Percentiles rank a stretch among this genome's conserved stretches.
Evolutionary conservation across 768 basidiomycete species (phyloP).

Genomic region (Amanita polypyramis): DNA sequence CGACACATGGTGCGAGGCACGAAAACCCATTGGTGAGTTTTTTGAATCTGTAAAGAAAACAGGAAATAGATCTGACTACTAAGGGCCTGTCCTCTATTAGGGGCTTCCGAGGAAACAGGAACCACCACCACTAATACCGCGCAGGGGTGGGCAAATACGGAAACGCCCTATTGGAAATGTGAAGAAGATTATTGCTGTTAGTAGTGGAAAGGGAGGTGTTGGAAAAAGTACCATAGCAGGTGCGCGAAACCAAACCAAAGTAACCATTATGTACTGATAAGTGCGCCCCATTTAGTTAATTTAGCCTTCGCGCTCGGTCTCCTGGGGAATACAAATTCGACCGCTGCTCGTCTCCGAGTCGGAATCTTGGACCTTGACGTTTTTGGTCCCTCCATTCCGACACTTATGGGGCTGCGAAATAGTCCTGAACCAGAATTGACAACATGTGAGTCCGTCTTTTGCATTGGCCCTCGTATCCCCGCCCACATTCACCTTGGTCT

Average conservation of each 20-base stretch:
- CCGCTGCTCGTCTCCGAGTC: constrained; percentile 44
- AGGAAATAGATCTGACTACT: not conserved
- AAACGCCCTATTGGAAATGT: constrained; percentile 63
- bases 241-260: constrained; percentile 21
- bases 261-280: not conserved
- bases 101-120: constrained; percentile 1
- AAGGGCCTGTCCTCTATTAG: not conserved
- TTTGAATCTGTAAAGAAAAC: not conserved
- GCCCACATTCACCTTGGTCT: not conserved
- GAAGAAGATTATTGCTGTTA: constrained; percentile 71
- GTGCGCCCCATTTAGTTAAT: constrained; percentile 42
- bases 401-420: constrained; percentile 79
- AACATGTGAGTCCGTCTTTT: constrained; percentile 32
- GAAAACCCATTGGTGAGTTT: constrained; percentile 5
- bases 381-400: constrained; percentile 91
- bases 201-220: constrained; percentile 92
- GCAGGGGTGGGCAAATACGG: constrained; percentile 39
- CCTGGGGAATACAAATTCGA: constrained; percentile 18
- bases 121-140: constrained; percentile 48
- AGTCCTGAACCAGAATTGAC: constrained; percentile 74
- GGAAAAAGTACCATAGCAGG: constrained; percentile 93
- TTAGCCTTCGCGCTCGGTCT: constrained; percentile 67
- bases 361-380: constrained; percentile 93
- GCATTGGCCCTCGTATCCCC: not conserved
- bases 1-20: not conserved